A percentile compares a stretch with the other conserved stretches of the same genome.
Evolutionary conservation across 257 asterid genomes (phyloP).

Genomic region (Solanum appendiculatum): DNA sequence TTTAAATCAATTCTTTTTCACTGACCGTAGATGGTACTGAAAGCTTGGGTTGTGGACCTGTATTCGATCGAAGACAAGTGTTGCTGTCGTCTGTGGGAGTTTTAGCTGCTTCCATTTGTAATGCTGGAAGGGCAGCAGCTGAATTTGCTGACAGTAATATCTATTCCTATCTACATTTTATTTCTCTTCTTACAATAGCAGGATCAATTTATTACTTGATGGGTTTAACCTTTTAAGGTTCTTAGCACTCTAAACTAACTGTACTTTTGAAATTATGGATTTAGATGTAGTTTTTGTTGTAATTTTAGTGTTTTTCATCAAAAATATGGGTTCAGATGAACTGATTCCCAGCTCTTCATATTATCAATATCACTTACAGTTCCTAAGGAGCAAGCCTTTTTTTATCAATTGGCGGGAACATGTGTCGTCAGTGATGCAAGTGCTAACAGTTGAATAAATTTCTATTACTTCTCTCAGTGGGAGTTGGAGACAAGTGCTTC

Average conservation of each 20-base stretch:
- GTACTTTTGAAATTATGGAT: neutral
- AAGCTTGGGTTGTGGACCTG: slow-evolving; percentile 17
- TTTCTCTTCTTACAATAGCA: neutral
- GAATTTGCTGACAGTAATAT: slow-evolving; percentile 77
- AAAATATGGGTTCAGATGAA: neutral
- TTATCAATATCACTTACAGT: neutral
- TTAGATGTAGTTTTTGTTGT: neutral
- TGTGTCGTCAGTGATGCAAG: neutral
- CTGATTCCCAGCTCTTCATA: neutral
- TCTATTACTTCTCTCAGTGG: neutral
- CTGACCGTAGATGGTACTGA: slow-evolving; percentile 30
- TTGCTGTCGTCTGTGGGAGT: slow-evolving; percentile 50
- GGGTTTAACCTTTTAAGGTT: neutral
- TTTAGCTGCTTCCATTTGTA: slow-evolving; percentile 21
- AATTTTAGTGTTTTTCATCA: neutral
- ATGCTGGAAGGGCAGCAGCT: slow-evolving; percentile 39
- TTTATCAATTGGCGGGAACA: neutral
- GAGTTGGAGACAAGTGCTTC: neutral
- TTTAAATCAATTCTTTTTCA: neutral
- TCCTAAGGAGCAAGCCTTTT: neutral
- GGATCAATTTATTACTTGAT: neutral
- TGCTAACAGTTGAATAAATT: neutral
- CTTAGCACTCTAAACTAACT: neutral
- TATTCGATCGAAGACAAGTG: slow-evolving; percentile 49
- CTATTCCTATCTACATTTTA: neutral